phyloP scores from a whole-genome alignment of 2,329 filamentous ascomycete species.

The Calonectria hongkongensis region DNA sequence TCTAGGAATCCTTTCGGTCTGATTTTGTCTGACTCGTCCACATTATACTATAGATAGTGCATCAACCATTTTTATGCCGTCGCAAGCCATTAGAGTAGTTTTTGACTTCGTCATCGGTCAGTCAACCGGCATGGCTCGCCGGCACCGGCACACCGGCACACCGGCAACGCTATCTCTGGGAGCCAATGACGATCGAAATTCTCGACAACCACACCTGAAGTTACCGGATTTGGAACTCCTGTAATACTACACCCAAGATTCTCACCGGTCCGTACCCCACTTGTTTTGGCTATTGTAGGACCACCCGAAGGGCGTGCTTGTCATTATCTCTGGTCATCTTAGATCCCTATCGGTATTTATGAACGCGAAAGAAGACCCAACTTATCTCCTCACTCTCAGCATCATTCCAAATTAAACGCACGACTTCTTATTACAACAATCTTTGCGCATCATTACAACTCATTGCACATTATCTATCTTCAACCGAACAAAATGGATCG shows the following conservation, averaged over 20 bases:
- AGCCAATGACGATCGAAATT: background rate
- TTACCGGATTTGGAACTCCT: background rate
- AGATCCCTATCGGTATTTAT: background rate
- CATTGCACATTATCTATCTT: background rate
- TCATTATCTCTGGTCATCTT: background rate
- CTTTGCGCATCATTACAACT: no score
- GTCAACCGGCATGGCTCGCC: background rate
- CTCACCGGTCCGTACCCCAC: constrained; percentile 17
- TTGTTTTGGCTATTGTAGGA: background rate
- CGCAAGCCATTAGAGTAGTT: background rate
- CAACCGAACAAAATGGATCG: constrained; percentile 40
- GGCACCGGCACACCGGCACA: constrained; percentile 35
- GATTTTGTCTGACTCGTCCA: background rate
- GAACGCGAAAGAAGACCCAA: background rate
- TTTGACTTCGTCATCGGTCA: background rate
- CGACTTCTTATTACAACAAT: background rate
- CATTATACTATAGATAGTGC: background rate
- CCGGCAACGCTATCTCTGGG: constrained; percentile 17
- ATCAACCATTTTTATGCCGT: background rate
- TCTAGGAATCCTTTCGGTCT: background rate
- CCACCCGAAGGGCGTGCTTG: constrained; percentile 18
- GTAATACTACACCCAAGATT: background rate
- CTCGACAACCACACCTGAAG: background rate
- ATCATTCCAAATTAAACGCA: background rate
- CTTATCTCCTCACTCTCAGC: background rate